Percentiles rank a stretch among this genome's conserved stretches.
Evolutionary conservation across 1,284 basidiomycete genomes (phyloP).

Genomic region (Wallemia mellicola): DNA sequence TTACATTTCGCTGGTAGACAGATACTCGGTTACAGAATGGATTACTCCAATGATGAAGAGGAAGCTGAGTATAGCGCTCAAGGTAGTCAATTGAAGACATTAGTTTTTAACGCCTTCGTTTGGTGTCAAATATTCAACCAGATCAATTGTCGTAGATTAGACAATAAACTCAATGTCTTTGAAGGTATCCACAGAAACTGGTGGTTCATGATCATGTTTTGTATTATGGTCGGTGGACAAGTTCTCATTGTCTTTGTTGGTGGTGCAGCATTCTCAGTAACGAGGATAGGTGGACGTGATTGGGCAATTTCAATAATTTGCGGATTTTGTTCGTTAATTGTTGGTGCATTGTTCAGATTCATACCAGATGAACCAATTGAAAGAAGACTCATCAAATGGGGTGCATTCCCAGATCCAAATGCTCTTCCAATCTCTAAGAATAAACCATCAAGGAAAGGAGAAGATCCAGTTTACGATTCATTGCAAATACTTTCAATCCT

Average conservation of each 20-base stretch:
- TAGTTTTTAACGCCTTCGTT: slow-evolving; percentile 91
- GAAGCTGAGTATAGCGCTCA: slow-evolving; percentile 17
- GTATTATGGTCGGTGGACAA: slow-evolving; percentile 62
- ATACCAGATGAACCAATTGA: slow-evolving; percentile 59
- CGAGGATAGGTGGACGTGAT: slow-evolving; percentile 39
- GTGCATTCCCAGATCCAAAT: slow-evolving; percentile 36
- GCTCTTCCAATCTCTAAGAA: slow-evolving; percentile 29
- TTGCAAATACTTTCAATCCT: slow-evolving; percentile 47
- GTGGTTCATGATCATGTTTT: slow-evolving; percentile 65
- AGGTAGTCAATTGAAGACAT: slow-evolving; percentile 34
- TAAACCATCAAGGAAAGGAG: slow-evolving; percentile 25
- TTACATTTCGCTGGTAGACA: slow-evolving; percentile 56
- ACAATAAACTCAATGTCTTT: slow-evolving; percentile 64
- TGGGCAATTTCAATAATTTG: slow-evolving; percentile 81
- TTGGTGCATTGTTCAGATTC: slow-evolving; percentile 51
- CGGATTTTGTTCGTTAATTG: slow-evolving; percentile 57
- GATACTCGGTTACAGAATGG: slow-evolving; percentile 31
- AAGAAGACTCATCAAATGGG: slow-evolving; percentile 30
- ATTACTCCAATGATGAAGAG: slow-evolving; percentile 12
- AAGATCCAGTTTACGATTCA: slow-evolving; percentile 50
- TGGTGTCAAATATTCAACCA: slow-evolving; percentile 89
- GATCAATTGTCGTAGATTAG: slow-evolving; percentile 63
- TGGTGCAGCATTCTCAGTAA: slow-evolving; percentile 74
- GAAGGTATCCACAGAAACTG: slow-evolving; percentile 47
- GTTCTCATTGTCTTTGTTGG: slow-evolving; percentile 72